A percentile compares a stretch with the other conserved stretches of the same genome.
These are phyloP conservation scores for Pichia deserticola DNA, from an alignment of 805 yeast genomes.

Conservation along the genomic window DNA sequence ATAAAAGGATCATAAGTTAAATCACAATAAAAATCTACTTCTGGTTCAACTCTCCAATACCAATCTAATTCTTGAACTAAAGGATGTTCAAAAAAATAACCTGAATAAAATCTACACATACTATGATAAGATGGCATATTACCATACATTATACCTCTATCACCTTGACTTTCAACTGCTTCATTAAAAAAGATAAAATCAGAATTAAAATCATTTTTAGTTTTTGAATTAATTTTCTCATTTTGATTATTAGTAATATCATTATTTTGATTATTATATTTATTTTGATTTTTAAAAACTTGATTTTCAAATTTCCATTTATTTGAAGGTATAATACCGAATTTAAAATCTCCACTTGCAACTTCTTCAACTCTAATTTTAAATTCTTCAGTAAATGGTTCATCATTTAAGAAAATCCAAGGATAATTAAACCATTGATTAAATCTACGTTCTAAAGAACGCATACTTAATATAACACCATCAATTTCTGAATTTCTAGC, in stretches of 20 bases:
- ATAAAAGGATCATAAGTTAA: conserved; percentile 84
- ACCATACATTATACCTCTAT: conserved; percentile 78
- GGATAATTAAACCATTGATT: conserved; percentile 94
- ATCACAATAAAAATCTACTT: conserved; percentile 85
- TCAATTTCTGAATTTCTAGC: conserved; percentile 74
- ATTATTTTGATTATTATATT: neutral
- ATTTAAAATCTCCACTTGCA: conserved; percentile 58
- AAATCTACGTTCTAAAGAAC: conserved; percentile 76
- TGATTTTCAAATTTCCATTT: conserved; percentile 67
- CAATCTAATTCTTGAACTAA: conserved; percentile 66
- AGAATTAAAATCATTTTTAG: no score
- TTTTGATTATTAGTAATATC: neutral
- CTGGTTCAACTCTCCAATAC: conserved; percentile 97
- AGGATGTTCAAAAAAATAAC: conserved; percentile 74
- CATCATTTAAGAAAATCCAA: conserved; percentile 84
- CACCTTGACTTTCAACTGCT: conserved; percentile 67
- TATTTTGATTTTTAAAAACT: conserved; percentile 11
- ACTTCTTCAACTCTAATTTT: conserved; percentile 40
- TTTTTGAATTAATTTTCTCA: neutral
- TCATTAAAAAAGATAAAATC: conserved; percentile 39
- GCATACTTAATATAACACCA: conserved; percentile 69
- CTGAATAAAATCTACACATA: conserved; percentile 93
- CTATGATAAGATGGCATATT: conserved; percentile 76
- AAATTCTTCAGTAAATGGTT: conserved; percentile 61
- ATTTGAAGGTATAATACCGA: conserved; percentile 53